These are phyloP conservation scores for Plasmopara muralis DNA, from an alignment of 352 stramenopile genomes.

Conservation along the genomic window DNA sequence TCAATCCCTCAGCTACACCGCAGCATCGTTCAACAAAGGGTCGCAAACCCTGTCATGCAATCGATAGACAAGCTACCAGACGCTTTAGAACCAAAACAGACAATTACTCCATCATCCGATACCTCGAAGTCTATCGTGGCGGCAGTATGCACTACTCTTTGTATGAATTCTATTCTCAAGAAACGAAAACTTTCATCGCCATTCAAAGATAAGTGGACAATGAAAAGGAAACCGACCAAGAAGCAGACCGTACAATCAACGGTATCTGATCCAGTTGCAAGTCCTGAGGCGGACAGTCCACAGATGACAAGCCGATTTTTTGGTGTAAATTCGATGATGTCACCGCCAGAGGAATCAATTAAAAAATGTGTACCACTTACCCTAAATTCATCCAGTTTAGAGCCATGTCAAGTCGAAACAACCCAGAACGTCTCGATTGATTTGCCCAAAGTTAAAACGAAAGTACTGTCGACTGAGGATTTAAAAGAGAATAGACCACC, in stretches of 20 bases:
- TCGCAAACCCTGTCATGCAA: not conserved
- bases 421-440: constrained; percentile 49
- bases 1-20: constrained; percentile 1
- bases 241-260: not conserved
- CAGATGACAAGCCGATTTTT: constrained; percentile 43
- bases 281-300: constrained; percentile 9
- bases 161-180: constrained; percentile 4
- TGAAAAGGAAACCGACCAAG: constrained; percentile 4
- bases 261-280: constrained; percentile 3
- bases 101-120: constrained; percentile 22
- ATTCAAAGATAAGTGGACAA: constrained; percentile 20
- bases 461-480: constrained; percentile 3
- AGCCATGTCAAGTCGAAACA: constrained; percentile 37
- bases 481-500: constrained; percentile 44
- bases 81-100: constrained; percentile 8
- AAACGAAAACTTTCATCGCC: constrained; percentile 24
- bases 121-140: constrained; percentile 14
- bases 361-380: constrained; percentile 18
- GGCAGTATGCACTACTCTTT: constrained; percentile 15
- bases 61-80: not conserved
- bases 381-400: constrained; percentile 38
- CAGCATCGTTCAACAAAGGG: constrained; percentile 3
- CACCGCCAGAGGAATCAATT: constrained; percentile 19
- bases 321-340: constrained; percentile 22
- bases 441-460: constrained; percentile 27